Percentiles rank a stretch among this genome's conserved stretches.
Evolutionary conservation across 2,329 filamentous ascomycete species (phyloP).

Genomic region (Talaromyces pinophilus): DNA sequence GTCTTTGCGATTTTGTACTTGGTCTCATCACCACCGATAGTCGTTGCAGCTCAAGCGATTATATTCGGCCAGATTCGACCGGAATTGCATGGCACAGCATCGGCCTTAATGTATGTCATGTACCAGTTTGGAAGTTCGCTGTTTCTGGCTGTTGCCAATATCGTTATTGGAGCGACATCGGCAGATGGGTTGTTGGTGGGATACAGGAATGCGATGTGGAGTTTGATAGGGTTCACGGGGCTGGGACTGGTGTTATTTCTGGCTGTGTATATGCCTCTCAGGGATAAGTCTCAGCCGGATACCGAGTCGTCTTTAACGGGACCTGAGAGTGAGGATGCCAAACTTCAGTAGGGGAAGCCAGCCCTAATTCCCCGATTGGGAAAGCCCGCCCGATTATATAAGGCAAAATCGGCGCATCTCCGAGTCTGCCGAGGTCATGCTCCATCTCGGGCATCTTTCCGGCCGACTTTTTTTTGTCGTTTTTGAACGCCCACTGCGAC

Average conservation of each 20-base stretch:
- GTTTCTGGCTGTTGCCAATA: too few relatives aligned
- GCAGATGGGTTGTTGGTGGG: too few relatives aligned
- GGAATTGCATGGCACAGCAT: too few relatives aligned
- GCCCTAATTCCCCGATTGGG: not conserved
- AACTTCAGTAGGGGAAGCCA: not conserved
- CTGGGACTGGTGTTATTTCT: not conserved
- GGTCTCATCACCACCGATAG: too few relatives aligned
- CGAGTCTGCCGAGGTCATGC: slow-evolving; percentile 19
- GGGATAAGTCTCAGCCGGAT: not conserved
- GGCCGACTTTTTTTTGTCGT: not conserved
- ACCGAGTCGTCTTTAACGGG: not conserved
- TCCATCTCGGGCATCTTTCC: slow-evolving; percentile 19
- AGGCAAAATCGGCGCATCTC: slow-evolving; percentile 20
- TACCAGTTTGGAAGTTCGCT: too few relatives aligned
- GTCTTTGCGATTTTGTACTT: too few relatives aligned
- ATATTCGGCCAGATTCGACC: too few relatives aligned
- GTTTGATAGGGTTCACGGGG: not conserved
- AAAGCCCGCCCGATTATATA: not conserved
- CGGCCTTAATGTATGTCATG: too few relatives aligned
- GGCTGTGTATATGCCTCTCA: not conserved
- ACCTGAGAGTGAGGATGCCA: not conserved
- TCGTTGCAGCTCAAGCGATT: too few relatives aligned
- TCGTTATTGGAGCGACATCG: too few relatives aligned
- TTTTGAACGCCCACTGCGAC: not conserved
- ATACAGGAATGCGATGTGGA: too few relatives aligned